Percentiles rank a stretch among this genome's conserved stretches.
Conservation (phyloP, 345 rosid species). For the Stellera chamaejasme region DNA sequence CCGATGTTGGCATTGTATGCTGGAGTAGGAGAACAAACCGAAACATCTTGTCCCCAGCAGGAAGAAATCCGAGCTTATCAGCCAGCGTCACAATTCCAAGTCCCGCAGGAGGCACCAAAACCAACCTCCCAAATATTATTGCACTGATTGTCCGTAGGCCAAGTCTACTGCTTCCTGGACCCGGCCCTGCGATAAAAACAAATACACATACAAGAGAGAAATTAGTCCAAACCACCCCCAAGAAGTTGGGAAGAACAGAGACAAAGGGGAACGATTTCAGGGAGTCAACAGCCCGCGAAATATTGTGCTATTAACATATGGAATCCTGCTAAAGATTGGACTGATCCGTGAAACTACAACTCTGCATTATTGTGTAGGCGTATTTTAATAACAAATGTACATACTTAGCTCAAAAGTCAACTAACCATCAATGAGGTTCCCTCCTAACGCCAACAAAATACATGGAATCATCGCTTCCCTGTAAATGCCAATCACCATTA, state of each 20-base stretch:
- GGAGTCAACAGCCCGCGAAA: too few species aligned
- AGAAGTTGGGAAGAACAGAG: neutral
- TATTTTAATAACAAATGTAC: too few species aligned
- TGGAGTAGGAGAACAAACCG: slow-evolving; percentile 78
- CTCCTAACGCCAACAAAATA: slow-evolving; percentile 81
- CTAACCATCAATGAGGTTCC: slow-evolving; percentile 87
- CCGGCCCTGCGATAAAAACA: slow-evolving; percentile 49
- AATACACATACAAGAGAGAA: neutral
- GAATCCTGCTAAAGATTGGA: too few species aligned
- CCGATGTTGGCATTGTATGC: slow-evolving; percentile 91
- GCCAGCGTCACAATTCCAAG: slow-evolving; percentile 82
- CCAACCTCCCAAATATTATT: slow-evolving; percentile 58
- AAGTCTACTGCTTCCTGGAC: slow-evolving; percentile 67
- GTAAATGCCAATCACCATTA: slow-evolving; percentile 10
- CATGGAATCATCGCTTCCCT: slow-evolving; percentile 97
- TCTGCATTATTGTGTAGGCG: too few species aligned
- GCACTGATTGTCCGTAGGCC: slow-evolving; percentile 78
- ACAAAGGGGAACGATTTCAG: neutral
- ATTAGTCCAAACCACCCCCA: neutral
- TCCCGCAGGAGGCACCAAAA: slow-evolving; percentile 81
- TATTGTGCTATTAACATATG: too few species aligned
- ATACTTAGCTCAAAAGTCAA: neutral
- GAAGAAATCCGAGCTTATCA: slow-evolving; percentile 86
- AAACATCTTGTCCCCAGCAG: slow-evolving; percentile 78
- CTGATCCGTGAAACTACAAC: too few species aligned